Base-by-base conservation (phyloP, 202 grass and related monocot genomes). In the Setaria viridis region DNA sequence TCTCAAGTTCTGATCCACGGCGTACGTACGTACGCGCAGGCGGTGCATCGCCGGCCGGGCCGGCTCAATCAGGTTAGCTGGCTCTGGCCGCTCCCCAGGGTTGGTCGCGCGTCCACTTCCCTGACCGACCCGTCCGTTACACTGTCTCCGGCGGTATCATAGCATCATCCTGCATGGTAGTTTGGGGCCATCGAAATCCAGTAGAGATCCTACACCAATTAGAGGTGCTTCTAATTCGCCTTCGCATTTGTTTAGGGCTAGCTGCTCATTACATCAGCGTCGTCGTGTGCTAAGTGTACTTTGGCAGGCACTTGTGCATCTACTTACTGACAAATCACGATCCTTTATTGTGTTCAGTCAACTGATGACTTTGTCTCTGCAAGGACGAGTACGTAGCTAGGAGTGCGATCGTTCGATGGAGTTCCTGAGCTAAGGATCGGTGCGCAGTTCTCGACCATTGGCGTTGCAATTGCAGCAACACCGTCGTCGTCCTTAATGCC, bases 81-180 rank as follows among this genome's bases (percentile, higher is more conserved):
- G 82, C 60, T 46, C 1, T 51, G 35, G 54, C 49, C 21, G 3
- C 10, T 21, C 30, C 9, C 68, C 55, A 58, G 35, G 72, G 81
- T 77, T 81, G 89, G 77, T 88, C 77, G 15, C 77, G 46, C 57
- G 70, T 87, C 89, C 54, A 72, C 32, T 48, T 85, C 81, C 70
- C 51, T 37, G 68, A 64, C 80, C 74, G 60, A 87, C 67, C 68
- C 43, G 29, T 80, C 80, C 63, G 81, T 87, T 63, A 17, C 81
- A 76, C 77, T 60, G 51, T 53, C 48, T 35, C 6, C 39, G 55
- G 17, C 2, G 16, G 15, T 54, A 51, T 46, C 54, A 46, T 49
- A 25, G 25, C 25, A 17, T 41, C 39, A 13, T 49, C 48, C 48
- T 15, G 20, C 15, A 53, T 20, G 6, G 21, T 10, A 13, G 15